These are phyloP conservation scores for Leishmania amazonensis DNA, from an alignment of 208 protist species.

Conservation along the genomic window DNA sequence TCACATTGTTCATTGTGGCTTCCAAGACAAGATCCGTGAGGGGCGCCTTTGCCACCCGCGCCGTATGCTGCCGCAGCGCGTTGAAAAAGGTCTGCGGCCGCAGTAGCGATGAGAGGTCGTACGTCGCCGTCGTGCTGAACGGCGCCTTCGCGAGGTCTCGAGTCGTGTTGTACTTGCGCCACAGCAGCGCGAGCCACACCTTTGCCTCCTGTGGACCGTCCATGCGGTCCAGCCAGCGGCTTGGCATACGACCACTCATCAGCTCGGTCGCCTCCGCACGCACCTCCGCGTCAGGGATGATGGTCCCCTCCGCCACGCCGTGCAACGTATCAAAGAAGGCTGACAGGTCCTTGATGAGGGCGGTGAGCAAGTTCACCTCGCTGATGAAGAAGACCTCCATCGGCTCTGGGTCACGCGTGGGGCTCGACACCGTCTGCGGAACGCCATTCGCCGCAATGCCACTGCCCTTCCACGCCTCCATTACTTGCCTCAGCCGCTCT, in stretches of 20 bases:
- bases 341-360: constrained; percentile 70
- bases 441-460: constrained; percentile 16
- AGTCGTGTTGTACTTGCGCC: constrained; percentile 57
- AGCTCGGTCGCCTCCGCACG: constrained; percentile 81
- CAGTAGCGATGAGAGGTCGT: constrained; percentile 90
- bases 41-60: constrained; percentile 56
- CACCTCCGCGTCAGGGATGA: constrained; percentile 70
- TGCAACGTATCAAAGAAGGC: constrained; percentile 65
- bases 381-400: constrained; percentile 93
- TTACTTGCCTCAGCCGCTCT: constrained; percentile 73
- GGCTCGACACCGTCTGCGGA: constrained; percentile 20
- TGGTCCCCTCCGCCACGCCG: constrained; percentile 80
- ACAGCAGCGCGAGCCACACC: constrained; percentile 83
- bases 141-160: constrained; percentile 29
- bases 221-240: constrained; percentile 84
- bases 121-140: constrained; percentile 49
- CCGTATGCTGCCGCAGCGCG: constrained; percentile 94
- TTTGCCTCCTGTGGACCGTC: constrained; percentile 81
- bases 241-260: constrained; percentile 81
- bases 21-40: constrained; percentile 86
- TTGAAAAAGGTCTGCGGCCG: constrained; percentile 95
- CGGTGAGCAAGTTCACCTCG: constrained; percentile 74
- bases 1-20: constrained; percentile 26
- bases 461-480: constrained; percentile 85
- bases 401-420: constrained; percentile 50